Percentiles rank a stretch among this genome's conserved stretches.
These are phyloP conservation scores for Ascochyta koolunga DNA, from an alignment of 2,329 filamentous ascomycete genomes.

Conservation along the genomic window DNA sequence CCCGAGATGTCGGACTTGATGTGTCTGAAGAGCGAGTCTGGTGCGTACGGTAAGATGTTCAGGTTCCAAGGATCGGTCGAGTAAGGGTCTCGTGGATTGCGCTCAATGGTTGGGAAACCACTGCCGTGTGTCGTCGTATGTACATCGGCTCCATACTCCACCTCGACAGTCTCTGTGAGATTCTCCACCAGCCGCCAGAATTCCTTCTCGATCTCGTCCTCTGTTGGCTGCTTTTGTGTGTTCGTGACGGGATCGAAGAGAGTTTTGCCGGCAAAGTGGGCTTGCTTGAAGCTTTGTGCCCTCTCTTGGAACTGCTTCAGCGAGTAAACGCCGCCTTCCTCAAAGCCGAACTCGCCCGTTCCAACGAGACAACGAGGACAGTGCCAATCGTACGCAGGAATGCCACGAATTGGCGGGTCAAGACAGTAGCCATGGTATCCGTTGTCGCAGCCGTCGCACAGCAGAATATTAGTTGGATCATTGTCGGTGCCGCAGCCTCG, in stretches of 20 bases:
- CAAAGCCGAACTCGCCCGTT: conserved; percentile 95
- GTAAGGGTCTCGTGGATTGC: conserved; percentile 84
- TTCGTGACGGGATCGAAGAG: conserved; percentile 85
- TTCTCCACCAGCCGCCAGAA: conserved; percentile 97
- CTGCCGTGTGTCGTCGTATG: conserved; percentile 98
- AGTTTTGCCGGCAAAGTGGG: conserved; percentile 90
- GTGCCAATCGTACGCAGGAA: conserved; percentile 91
- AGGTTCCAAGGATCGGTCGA: conserved; percentile 94
- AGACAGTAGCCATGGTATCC: conserved; percentile 87
- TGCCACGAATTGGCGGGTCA: conserved; percentile 79
- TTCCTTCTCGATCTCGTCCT: conserved; percentile 94
- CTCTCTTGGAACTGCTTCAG: conserved; percentile 95
- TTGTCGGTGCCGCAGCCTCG: conserved; percentile 83
- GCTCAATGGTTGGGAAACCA: conserved; percentile 93
- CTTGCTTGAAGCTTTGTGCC: conserved; percentile 91
- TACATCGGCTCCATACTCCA: conserved; percentile 97
- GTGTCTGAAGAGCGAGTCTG: conserved; percentile 91
- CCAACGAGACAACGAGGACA: conserved; percentile 94
- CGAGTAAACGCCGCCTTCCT: conserved; percentile 95
- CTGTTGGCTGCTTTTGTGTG: conserved; percentile 79
- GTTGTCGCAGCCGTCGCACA: conserved; percentile 91
- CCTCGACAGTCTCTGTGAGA: conserved; percentile 92
- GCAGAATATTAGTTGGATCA: conserved; percentile 70
- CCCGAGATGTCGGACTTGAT: conserved; percentile 98
- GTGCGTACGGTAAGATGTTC: conserved; percentile 87